Conservation (phyloP, 768 basidiomycete genomes). For the Chalciporus piperatus region DNA sequence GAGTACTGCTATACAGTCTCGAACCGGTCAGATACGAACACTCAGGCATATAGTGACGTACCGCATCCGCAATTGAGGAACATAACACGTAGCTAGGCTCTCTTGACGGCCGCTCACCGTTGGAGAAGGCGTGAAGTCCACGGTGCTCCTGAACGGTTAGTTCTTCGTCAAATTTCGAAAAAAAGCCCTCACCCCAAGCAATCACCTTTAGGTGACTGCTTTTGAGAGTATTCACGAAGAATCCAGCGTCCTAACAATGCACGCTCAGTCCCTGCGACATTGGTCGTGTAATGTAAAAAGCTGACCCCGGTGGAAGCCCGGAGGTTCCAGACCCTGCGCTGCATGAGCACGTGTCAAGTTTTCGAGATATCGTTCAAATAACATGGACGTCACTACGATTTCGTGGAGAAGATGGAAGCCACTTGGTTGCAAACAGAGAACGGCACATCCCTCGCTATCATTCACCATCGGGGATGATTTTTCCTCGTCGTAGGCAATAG, state of each 20-base stretch:
- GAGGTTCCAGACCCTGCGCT: no score
- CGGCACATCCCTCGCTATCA: neutral
- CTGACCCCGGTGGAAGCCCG: neutral
- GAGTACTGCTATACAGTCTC: neutral
- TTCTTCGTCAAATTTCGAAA: no score
- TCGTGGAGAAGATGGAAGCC: conserved; percentile 21
- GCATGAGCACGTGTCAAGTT: no score
- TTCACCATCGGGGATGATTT: neutral
- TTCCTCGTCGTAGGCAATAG: conserved; percentile 6
- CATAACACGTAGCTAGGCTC: neutral
- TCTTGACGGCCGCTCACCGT: neutral
- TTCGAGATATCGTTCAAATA: conserved; percentile 7
- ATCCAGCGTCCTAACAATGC: neutral
- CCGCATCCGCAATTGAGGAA: neutral
- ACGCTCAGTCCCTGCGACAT: neutral
- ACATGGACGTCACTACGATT: conserved; percentile 14
- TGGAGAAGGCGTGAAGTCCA: neutral
- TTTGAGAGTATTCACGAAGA: neutral
- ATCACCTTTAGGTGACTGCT: neutral
- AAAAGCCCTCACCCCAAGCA: neutral
- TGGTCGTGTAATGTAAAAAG: neutral
- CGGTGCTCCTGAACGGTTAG: no score
- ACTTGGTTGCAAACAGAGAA: conserved; percentile 12
- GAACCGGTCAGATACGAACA: neutral
- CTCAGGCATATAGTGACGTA: conserved; percentile 1